Percentiles rank a stretch among this genome's conserved stretches.
Evolutionary conservation across 495 filamentous ascomycete species (phyloP).

Genomic region (Penicillium odoratum): DNA sequence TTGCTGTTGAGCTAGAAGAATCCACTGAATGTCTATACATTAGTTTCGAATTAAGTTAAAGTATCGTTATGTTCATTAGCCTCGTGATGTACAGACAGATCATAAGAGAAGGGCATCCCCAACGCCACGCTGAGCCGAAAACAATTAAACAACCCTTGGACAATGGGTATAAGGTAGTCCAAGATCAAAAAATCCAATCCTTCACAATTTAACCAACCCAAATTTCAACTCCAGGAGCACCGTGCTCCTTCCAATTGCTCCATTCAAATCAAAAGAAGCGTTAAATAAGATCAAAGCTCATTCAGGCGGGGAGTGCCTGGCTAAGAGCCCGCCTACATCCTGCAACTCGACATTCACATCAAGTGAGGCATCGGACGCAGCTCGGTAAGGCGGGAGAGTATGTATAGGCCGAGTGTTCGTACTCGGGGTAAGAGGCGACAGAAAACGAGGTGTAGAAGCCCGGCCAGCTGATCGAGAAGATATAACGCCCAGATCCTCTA

Average conservation of each 20-base stretch:
- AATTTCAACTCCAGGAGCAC: neutral
- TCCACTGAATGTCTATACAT: constrained; percentile 22
- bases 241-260: neutral
- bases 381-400: constrained; percentile 24
- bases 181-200: neutral
- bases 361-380: constrained; percentile 24
- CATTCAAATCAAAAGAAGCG: neutral
- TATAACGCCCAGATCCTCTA: constrained; percentile 58
- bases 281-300: neutral
- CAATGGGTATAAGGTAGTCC: neutral
- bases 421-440: neutral
- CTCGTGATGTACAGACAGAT: neutral
- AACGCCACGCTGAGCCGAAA: neutral
- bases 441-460: neutral
- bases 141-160: neutral
- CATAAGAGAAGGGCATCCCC: neutral
- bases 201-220: neutral
- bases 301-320: neutral
- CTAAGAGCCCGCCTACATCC: constrained; percentile 56
- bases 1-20: constrained; percentile 26
- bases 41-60: neutral
- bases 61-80: neutral
- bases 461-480: constrained; percentile 16
- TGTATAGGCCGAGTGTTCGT: constrained; percentile 2
- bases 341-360: constrained; percentile 42